These are phyloP conservation scores for Eucalyptus victrix DNA, from an alignment of 345 rosid genomes.

Conservation along the genomic window DNA sequence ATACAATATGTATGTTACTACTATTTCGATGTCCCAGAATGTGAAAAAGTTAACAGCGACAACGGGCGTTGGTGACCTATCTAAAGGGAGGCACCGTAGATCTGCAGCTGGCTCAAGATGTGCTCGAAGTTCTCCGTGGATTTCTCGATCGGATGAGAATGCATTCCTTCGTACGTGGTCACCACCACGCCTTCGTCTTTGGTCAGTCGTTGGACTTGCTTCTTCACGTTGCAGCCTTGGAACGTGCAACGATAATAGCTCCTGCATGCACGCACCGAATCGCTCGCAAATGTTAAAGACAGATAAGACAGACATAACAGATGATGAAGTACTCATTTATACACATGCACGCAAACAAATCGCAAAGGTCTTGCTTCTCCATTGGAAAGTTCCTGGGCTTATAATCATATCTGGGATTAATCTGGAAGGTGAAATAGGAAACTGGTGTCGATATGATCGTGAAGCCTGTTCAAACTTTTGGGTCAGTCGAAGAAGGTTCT, in stretches of 20 bases:
- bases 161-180: constrained; percentile 91
- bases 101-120: constrained; percentile 80
- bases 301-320: background rate
- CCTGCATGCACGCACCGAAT: constrained; percentile 14
- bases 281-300: background rate
- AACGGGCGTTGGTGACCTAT: background rate
- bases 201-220: constrained; percentile 80
- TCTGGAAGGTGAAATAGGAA: background rate
- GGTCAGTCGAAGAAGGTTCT: background rate
- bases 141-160: constrained; percentile 68
- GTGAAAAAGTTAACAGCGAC: background rate
- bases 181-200: constrained; percentile 83
- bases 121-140: constrained; percentile 81
- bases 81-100: constrained; percentile 32
- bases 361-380: background rate
- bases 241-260: constrained; percentile 90
- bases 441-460: background rate
- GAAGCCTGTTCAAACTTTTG: background rate
- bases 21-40: background rate
- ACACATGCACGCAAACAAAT: background rate
- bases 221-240: constrained; percentile 88
- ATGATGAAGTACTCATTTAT: background rate
- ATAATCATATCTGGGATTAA: background rate
- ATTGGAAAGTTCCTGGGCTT: background rate
- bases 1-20: background rate